Base-by-base conservation (phyloP, 2,329 filamentous ascomycete species). In the Byssochlamys sp. region DNA sequence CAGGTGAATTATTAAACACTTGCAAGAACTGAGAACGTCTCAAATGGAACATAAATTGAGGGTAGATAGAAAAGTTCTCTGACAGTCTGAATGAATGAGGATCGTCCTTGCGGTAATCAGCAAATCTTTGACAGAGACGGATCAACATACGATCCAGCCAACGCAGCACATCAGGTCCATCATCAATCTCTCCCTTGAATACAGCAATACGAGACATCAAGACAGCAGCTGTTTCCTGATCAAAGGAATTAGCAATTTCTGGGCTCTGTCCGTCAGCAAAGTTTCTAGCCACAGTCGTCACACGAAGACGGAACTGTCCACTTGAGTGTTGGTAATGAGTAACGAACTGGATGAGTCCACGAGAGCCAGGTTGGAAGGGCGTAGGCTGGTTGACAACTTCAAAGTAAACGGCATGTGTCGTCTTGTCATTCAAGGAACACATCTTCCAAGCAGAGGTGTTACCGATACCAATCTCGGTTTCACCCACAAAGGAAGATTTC, bases 381-480 rank as follows among this genome's bases (percentile, higher is more conserved):
- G 88, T 82, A 14, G 91, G 88, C 75, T 97, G 94, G 66, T 89
- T 90, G 52, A 94, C 92, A 70, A 99, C 95, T 74, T 99, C 94
- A 67, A 97, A 99, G 77, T 97, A 99, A 61, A 99, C 83, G 60
- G 91, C 94, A 67, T 97, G 97, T 68, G 91, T 96, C 31, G 94
- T 86, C 57, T 86, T 88, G 10, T 94, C 94, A 67, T 96, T 91
- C 64, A 99, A 96, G 64, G 91, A 91, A 69, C 94, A 97, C 92
- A 99, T 96, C 77, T 99, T 99, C 94, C 94, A 99, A 2, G 91
- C 91, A 74, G 91, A 97, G 0, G 94, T 99, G 71, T 97, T 97
- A 63, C 94, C 94, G 66, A 99, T 96, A 68, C 94, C 94, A 67
- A 91, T 96, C 72, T 99, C 94, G 0, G 94, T 97, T 78, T 99